A percentile compares a stretch with the other conserved stretches of the same genome.
Evolutionary conservation across 2,329 filamentous ascomycete genomes (phyloP).

Genomic region (Diaporthe citrichinensis): DNA sequence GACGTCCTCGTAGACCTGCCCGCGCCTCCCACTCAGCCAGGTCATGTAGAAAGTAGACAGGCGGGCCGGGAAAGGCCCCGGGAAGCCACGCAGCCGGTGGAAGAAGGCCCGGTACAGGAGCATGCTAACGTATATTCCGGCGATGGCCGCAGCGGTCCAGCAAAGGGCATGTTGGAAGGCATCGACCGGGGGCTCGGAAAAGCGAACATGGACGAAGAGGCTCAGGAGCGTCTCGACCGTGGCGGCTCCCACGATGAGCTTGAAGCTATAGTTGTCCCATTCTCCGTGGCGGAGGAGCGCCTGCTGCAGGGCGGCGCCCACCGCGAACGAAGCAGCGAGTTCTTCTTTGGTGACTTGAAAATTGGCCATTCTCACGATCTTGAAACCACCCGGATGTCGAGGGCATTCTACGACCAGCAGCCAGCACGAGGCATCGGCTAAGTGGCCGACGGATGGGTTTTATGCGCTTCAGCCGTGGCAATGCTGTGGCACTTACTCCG

Average conservation of each 20-base stretch:
- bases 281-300: conserved; percentile 28
- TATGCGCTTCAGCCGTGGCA: not conserved
- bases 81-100: conserved; percentile 40
- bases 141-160: conserved; percentile 19
- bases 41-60: conserved; percentile 45
- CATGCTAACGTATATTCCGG: conserved; percentile 44
- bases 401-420: not conserved
- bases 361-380: conserved; percentile 1
- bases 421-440: not conserved
- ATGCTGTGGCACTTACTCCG: not conserved
- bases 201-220: not conserved
- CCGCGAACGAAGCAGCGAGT: conserved; percentile 31
- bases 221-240: not conserved
- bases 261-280: conserved; percentile 37
- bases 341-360: conserved; percentile 11
- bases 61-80: conserved; percentile 35
- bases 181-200: conserved; percentile 18
- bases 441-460: not conserved
- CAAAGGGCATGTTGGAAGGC: conserved; percentile 15
- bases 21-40: conserved; percentile 41
- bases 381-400: not conserved
- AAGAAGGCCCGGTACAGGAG: conserved; percentile 45
- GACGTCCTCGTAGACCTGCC: conserved; percentile 45
- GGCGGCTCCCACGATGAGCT: conserved; percentile 31
- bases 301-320: conserved; percentile 28